Evolutionary conservation across 345 rosid species (phyloP).

Genomic region (Isatis tinctoria): DNA sequence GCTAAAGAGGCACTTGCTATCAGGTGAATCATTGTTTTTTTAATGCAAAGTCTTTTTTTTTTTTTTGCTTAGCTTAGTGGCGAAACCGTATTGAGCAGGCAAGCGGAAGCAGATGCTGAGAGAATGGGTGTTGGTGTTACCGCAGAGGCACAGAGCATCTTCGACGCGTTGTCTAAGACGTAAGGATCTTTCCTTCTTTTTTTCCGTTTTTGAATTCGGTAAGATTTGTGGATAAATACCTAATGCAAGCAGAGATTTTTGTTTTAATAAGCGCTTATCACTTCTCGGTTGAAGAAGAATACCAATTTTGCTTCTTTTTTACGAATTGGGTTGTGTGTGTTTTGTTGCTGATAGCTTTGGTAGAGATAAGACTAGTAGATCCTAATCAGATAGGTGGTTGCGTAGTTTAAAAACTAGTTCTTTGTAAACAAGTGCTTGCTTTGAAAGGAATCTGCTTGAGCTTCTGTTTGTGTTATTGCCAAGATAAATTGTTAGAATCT

Average conservation of each 20-base stretch:
- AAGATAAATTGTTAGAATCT: not conserved
- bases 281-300: too few species aligned
- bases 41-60: not conserved
- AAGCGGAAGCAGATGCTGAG: slow-evolving; percentile 82
- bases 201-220: not conserved
- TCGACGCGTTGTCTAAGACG: slow-evolving; percentile 94
- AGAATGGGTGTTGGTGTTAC: slow-evolving; percentile 96
- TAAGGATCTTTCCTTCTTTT: slow-evolving; percentile 22
- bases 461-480: not conserved
- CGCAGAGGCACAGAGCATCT: slow-evolving; percentile 75
- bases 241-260: not conserved
- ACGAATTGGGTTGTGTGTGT: not conserved
- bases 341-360: not conserved
- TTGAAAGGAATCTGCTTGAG: not conserved
- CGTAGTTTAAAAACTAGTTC: not conserved
- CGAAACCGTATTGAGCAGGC: slow-evolving; percentile 44
- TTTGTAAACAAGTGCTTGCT: not conserved
- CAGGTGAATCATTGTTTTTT: slow-evolving; percentile 41
- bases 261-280: too few species aligned
- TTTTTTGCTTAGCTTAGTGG: not conserved
- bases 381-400: not conserved
- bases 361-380: not conserved
- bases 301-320: not conserved
- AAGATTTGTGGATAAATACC: not conserved
- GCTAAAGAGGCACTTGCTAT: slow-evolving; percentile 77